Evolutionary conservation across 2,329 filamentous ascomycete genomes (phyloP), one percentile per base, ranked within the genome.

Genomic region (Penicillium sp.): DNA sequence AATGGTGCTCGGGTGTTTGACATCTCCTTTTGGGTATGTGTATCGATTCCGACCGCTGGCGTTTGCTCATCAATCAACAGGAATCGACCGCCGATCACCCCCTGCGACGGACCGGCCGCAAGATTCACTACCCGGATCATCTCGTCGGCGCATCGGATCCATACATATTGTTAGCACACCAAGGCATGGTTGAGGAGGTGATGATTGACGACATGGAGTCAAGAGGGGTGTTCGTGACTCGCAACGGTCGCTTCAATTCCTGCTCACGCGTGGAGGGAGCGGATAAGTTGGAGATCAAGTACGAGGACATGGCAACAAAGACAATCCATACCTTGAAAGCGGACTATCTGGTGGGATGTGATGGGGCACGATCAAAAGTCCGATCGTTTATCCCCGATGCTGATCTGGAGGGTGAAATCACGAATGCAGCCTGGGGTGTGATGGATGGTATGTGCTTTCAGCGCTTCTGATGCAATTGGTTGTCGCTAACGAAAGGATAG

Each of bases 151-250:
- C 81, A 1, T 73, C 79, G 3, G 79, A 83, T 57, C 80, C 81
- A 1, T 83, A 81, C 57, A 81, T 83, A 5, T 66, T 83, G 2
- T 72, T 83, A 3, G 79, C 81, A 1, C 89, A 91, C 66, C 88
- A 92, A 71, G 88, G 89, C 45, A 90, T 91, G 82, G 82, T 91
- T 0, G 89, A 91, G 72, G 82, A 83, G 44, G 72, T 89, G 2
- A 86, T 92, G 62, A 82, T 90, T 48, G 80, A 88, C 8, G 88
- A 91, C 64, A 79, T 91, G 70, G 78, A 78, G 60, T 82, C 85
- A 62, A 80, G 87, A 45, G 86, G 86, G 13, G 76, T 85, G 14
- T 78, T 82, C 40, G 86, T 91, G 22, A 79, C 79, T 52, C 79
- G 88, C 57, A 87, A 85, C 62, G 86, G 83, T 13, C 80, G 81